Base-by-base conservation (phyloP, 108 stramenopile species). In the Fragilaria radians region DNA sequence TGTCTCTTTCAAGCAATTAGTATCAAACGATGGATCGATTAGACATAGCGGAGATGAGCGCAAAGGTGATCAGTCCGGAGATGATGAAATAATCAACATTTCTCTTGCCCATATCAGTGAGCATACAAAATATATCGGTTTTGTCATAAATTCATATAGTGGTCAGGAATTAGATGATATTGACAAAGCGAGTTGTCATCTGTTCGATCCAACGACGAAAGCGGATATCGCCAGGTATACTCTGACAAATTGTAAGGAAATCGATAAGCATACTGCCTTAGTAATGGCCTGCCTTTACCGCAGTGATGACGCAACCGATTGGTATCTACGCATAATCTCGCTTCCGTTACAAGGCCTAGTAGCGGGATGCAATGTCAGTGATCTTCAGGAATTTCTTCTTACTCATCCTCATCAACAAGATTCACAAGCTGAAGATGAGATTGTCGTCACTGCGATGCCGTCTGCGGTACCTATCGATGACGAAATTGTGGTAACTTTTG, bases 101-200 rank as follows among this genome's bases (percentile, higher is more conserved):
- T 36, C 42, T 18, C 63, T 77, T 42, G 62, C 59, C 32, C 42
- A 57, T 32, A 61, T 77, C 5, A 59, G 57, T 47, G 49, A 71
- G 2, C 25, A 28, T 24, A 46, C 65, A 0, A 52, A 70, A 28
- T 72, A 73, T 47, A 65, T 77, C 49, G 67, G 62, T 7, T 70
- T 77, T 47, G 54, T 73, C n/a, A 70, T 77, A 47, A 77, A 77
- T 62, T 73, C 72, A 24, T 77, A 70, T 42, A 66, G 54, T 46
- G 72, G 67, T 28, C 76, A 77, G 50, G n/a, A n/a, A n/a, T n/a
- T n/a, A n/a, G n/a, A n/a, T n/a, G n/a, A n/a, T n/a, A n/a, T n/a
- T n/a, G n/a, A n/a, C n/a, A n/a, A n/a, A n/a, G n/a, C n/a, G n/a
- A n/a, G n/a, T n/a, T n/a, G n/a, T n/a, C n/a, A n/a, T 29, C 49